phyloP scores from a whole-genome alignment of 78 protist genomes.

The Dictyostelium firmibasis region DNA sequence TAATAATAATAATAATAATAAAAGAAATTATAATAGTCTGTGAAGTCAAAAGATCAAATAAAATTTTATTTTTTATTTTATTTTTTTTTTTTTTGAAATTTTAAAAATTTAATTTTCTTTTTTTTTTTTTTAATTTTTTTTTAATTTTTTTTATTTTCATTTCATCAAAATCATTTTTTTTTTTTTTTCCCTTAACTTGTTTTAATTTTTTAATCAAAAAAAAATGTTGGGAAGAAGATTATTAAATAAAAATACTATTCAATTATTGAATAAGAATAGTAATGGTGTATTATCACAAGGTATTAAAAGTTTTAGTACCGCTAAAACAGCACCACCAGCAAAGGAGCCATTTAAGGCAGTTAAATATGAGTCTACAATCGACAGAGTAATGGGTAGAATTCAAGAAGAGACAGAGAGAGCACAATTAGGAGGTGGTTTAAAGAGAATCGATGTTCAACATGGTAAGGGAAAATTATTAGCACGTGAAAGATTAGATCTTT shows the following conservation, averaged over 20 bases:
- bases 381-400: slow-evolving; percentile 64
- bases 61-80: not conserved
- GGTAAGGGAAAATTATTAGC: slow-evolving; percentile 96
- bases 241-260: slow-evolving; percentile 1
- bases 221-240: slow-evolving; percentile 47
- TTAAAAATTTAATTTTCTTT: not conserved
- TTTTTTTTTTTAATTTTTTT: not conserved
- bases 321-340: not conserved
- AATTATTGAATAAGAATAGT: not conserved
- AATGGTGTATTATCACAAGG: not conserved
- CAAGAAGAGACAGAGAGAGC: slow-evolving; percentile 75
- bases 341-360: not conserved
- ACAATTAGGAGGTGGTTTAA: slow-evolving; percentile 73
- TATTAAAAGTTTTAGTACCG: not conserved
- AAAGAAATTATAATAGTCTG: too few relatives aligned
- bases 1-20: too few relatives aligned
- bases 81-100: not conserved
- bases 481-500: slow-evolving; percentile 94
- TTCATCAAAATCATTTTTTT: not conserved
- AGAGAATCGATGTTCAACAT: slow-evolving; percentile 72
- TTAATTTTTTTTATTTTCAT: not conserved
- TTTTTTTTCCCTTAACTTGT: not conserved
- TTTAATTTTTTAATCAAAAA: not conserved
- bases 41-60: not conserved
- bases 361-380: not conserved